Percentiles rank a stretch among this genome's conserved stretches.
These are phyloP conservation scores for Cladosporium sp. DNA, from an alignment of 2,329 filamentous ascomycete species.

Conservation along the genomic window DNA sequence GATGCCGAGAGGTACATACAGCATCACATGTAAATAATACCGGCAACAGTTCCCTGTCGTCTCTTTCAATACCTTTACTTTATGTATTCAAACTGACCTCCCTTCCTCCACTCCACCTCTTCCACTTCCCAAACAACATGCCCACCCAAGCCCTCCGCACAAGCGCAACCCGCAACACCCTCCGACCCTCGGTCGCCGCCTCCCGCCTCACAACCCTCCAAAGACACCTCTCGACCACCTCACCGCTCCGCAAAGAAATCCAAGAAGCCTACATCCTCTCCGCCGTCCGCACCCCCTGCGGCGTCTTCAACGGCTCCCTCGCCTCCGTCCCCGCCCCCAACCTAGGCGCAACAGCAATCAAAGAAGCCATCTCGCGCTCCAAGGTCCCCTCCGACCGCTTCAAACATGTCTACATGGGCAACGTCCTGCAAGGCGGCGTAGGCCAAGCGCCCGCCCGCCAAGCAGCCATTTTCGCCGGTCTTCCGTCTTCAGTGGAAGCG, in stretches of 20 bases:
- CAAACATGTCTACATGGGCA: slow-evolving; percentile 95
- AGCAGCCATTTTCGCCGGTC: slow-evolving; percentile 80
- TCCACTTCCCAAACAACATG: neutral
- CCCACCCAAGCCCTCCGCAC: slow-evolving; percentile 6
- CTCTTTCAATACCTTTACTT: too few species aligned
- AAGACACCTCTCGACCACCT: slow-evolving; percentile 46
- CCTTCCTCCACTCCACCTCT: neutral
- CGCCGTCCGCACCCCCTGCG: slow-evolving; percentile 82
- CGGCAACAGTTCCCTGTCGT: too few species aligned
- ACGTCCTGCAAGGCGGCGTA: slow-evolving; percentile 76
- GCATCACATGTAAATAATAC: too few species aligned
- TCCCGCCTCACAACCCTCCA: slow-evolving; percentile 12
- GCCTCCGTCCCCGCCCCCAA: slow-evolving; percentile 76
- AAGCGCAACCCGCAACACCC: slow-evolving; percentile 1
- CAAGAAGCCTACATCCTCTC: slow-evolving; percentile 92
- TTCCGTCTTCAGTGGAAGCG: slow-evolving; percentile 76
- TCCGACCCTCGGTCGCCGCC: slow-evolving; percentile 5
- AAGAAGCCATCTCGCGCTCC: slow-evolving; percentile 81
- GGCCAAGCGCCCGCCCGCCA: slow-evolving; percentile 92
- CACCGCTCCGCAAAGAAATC: slow-evolving; percentile 57
- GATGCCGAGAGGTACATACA: too few species aligned
- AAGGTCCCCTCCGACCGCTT: slow-evolving; percentile 75
- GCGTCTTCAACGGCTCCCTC: slow-evolving; percentile 95
- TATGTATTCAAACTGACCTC: neutral
- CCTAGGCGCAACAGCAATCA: slow-evolving; percentile 86